A percentile compares a stretch with the other conserved stretches of the same genome.
Conservation (phyloP, 2,329 filamentous ascomycete species). For the Microdochium paspali region DNA sequence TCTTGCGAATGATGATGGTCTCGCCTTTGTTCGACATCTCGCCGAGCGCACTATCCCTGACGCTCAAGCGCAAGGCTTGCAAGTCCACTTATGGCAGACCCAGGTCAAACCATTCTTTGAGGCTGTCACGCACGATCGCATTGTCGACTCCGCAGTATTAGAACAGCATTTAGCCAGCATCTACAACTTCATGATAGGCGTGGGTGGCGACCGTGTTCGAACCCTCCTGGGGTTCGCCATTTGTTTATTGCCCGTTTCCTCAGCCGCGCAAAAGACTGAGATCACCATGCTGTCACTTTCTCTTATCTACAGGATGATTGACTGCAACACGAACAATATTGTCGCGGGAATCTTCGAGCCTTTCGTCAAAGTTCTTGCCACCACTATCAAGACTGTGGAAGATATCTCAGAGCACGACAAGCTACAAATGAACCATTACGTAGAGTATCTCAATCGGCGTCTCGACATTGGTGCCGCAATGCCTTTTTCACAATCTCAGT, state of each 20-base stretch:
- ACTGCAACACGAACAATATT: slow-evolving; percentile 24
- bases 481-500: slow-evolving; percentile 1
- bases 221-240: slow-evolving; percentile 21
- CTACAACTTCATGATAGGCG: slow-evolving; percentile 23
- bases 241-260: slow-evolving; percentile 9
- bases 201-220: slow-evolving; percentile 20
- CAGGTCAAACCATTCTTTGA: slow-evolving; percentile 22
- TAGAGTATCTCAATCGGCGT: slow-evolving; percentile 20
- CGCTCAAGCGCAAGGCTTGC: neutral
- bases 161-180: slow-evolving; percentile 25
- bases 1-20: slow-evolving; percentile 17
- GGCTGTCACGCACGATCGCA: slow-evolving; percentile 22
- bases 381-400: slow-evolving; percentile 3
- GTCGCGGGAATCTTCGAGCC: slow-evolving; percentile 16
- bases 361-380: slow-evolving; percentile 6
- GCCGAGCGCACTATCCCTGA: slow-evolving; percentile 12
- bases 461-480: slow-evolving; percentile 18
- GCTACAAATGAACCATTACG: slow-evolving; percentile 18
- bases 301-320: slow-evolving; percentile 22
- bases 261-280: slow-evolving; percentile 8
- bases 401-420: slow-evolving; percentile 6
- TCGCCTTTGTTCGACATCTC: slow-evolving; percentile 16
- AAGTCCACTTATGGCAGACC: slow-evolving; percentile 12
- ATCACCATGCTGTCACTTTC: slow-evolving; percentile 16
- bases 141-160: slow-evolving; percentile 25